Base-by-base conservation (phyloP, 805 yeast genomes). In the Teunomyces tritomae region DNA sequence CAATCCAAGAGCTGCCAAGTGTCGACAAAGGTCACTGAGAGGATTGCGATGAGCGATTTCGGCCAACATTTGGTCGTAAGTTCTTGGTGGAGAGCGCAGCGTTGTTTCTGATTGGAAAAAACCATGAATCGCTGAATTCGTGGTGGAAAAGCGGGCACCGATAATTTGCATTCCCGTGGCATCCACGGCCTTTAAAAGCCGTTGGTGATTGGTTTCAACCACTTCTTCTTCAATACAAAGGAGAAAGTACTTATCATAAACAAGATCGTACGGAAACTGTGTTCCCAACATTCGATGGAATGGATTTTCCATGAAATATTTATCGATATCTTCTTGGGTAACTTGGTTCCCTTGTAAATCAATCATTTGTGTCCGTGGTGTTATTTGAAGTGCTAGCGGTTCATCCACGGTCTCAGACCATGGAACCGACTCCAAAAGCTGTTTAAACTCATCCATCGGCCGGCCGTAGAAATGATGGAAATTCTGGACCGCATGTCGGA, bases 191-290 rank as follows among this genome's bases (percentile, higher is more conserved):
- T 57, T 50, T 8, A 70, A 45, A 1, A 71, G 49, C 11, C 43
- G 50, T 1, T 48, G 34, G 53, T 70, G 74, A 40, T 61, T 52
- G 6, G 57, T 50, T 4, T 50, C 46, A 6, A 64, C 41, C 11
- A 63, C 56, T 10, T 64, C 59, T 3, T 52, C 50, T 47, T 69
- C 74, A 2, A 72, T 65, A 7, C 71, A 63, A 8, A 71, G 54
- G 8, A 70, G 39, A 40, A 52, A 52, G 39, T 57, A 62, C 26
- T 53, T 60, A 32, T 57, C 57, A 51, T 58, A 71, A 14, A 48
- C 39, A 2, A 71, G 32, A 44, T 71, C 74, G 45, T 51, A 68
- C 8, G 74, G 74, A 14, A 66, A 55, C 24, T 20, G 24, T 5
- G 5, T 6, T 6, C 24, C 1, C 24, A 20, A 20, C 6, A 5